Conservation (phyloP, 2,329 filamentous ascomycete species). For the Rachicladosporium sp. region DNA sequence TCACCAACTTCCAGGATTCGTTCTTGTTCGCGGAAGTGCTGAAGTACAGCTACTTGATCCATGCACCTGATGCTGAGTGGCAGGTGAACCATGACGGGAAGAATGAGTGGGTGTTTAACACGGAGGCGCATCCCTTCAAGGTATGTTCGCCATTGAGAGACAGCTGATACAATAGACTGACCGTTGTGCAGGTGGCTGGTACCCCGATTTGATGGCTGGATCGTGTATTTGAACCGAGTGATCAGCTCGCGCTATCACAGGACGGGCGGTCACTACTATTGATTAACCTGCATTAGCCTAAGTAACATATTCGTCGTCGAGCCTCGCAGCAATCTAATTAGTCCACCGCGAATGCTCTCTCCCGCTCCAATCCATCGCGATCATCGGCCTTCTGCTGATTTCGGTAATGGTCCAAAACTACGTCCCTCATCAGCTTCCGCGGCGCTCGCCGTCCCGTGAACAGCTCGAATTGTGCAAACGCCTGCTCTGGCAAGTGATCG, state of each 20-base stretch:
- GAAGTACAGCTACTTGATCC: constrained; percentile 48
- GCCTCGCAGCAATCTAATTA: too few relatives aligned
- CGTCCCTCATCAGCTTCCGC: constrained; percentile 56
- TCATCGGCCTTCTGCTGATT: constrained; percentile 3
- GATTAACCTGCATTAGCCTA: too few relatives aligned
- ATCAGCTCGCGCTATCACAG: too few relatives aligned
- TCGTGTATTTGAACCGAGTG: too few relatives aligned
- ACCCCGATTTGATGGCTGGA: too few relatives aligned
- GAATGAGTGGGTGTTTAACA: constrained; percentile 51
- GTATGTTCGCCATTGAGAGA: constrained; percentile 15
- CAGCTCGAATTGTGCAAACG: constrained; percentile 69
- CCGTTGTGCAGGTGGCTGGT: too few relatives aligned
- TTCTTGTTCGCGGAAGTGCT: constrained; percentile 81
- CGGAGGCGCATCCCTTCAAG: constrained; percentile 50
- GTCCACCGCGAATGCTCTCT: too few relatives aligned
- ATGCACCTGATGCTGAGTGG: constrained; percentile 6
- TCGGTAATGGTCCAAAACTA: constrained; percentile 34
- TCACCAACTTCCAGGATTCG: constrained; percentile 64
- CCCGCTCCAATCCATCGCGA: too few relatives aligned
- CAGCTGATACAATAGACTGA: too few relatives aligned
- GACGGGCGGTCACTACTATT: too few relatives aligned
- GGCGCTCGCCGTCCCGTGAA: constrained; percentile 65
- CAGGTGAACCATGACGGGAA: constrained; percentile 20
- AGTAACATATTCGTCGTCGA: too few relatives aligned
- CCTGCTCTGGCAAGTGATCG: constrained; percentile 65